phyloP scores from a whole-genome alignment of 805 yeast genomes.

The Debaryomyces hansenii region DNA sequence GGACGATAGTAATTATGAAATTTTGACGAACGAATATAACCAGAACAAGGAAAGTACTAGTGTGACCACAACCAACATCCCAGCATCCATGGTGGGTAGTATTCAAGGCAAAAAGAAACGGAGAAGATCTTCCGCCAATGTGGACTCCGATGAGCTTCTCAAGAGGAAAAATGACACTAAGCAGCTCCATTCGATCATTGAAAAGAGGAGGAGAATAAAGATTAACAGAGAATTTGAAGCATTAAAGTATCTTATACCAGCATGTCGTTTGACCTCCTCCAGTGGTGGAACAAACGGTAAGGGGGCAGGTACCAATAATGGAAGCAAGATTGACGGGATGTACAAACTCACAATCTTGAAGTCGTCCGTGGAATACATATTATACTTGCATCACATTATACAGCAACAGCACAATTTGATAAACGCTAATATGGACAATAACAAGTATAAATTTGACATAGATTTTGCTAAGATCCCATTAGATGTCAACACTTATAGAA shows the following conservation, averaged over 20 bases:
- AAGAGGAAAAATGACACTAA: constrained; percentile 43
- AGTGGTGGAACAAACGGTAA: background rate
- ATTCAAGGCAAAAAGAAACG: constrained; percentile 30
- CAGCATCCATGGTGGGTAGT: background rate
- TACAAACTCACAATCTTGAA: constrained; percentile 79
- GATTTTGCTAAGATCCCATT: constrained; percentile 55
- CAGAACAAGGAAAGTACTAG: constrained; percentile 2
- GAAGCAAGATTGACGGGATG: constrained; percentile 58
- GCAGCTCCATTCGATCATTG: constrained; percentile 70
- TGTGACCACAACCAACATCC: constrained; percentile 1
- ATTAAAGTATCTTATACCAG: constrained; percentile 72
- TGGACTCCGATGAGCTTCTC: constrained; percentile 41
- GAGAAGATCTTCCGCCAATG: constrained; percentile 37
- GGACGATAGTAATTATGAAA: constrained; percentile 43
- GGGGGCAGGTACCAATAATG: constrained; percentile 19
- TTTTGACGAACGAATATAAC: constrained; percentile 40
- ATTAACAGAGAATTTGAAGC: constrained; percentile 85
- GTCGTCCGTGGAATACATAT: constrained; percentile 79
- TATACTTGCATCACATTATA: constrained; percentile 63
- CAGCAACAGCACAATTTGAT: constrained; percentile 48
- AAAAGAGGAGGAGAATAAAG: constrained; percentile 73
- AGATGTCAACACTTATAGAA: constrained; percentile 58
- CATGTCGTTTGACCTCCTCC: constrained; percentile 56
- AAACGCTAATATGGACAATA: constrained; percentile 12
- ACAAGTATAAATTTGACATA: constrained; percentile 39